Evolutionary conservation across 371 early-diverging fungal species (phyloP).

Genomic region (Apophysomyces elegans): DNA sequence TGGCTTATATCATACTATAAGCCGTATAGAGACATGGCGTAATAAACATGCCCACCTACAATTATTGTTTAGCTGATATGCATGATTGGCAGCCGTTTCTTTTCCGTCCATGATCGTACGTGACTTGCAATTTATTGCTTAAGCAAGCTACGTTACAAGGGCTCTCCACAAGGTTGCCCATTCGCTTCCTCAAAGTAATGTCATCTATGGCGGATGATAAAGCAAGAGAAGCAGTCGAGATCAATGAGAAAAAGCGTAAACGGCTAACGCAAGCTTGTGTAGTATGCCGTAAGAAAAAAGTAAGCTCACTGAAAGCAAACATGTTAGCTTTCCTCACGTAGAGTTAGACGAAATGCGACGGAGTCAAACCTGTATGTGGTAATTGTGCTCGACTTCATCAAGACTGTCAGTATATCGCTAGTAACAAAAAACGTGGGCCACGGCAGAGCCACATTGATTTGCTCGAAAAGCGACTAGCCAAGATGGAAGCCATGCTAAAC

Average conservation of each 20-base stretch:
- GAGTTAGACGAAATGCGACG: slow-evolving; percentile 4
- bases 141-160: background rate
- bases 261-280: slow-evolving; percentile 4
- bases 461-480: background rate
- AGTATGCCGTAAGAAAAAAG: background rate
- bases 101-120: no score
- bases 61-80: no score
- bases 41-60: no score
- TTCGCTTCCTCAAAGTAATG: background rate
- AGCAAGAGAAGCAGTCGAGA: background rate
- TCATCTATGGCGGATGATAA: background rate
- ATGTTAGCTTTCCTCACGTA: background rate
- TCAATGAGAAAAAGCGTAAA: background rate
- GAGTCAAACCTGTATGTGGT: background rate
- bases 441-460: slow-evolving; percentile 5
- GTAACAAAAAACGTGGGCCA: slow-evolving; percentile 7
- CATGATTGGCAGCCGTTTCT: no score
- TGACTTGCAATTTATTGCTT: no score
- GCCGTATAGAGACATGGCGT: no score
- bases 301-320: background rate
- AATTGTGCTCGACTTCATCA: background rate
- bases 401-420: slow-evolving; percentile 6
- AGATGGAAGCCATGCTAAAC: slow-evolving; percentile 6
- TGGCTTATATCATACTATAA: no score
- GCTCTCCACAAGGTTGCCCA: background rate